Percentiles rank a stretch among this genome's conserved stretches.
phyloP scores from a whole-genome alignment of 2,329 filamentous ascomycete species.

The Fusarium irregulare region DNA sequence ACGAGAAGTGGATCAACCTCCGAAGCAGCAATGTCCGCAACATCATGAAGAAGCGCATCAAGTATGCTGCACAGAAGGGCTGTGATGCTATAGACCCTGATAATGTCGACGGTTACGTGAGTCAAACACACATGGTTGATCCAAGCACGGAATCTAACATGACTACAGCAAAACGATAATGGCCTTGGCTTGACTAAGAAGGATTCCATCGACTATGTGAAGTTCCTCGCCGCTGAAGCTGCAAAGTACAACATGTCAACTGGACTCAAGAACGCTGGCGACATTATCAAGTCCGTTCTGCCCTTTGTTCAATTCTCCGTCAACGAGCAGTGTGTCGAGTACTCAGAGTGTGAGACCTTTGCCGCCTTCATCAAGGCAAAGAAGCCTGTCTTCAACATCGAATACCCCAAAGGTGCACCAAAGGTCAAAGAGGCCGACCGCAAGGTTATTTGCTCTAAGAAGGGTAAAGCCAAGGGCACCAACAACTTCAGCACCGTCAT shows the following conservation, averaged over 20 bases:
- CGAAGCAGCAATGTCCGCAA: conserved; percentile 67
- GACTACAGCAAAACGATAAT: conserved; percentile 65
- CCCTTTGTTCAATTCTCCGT: conserved; percentile 71
- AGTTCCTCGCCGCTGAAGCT: conserved; percentile 68
- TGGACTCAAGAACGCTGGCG: conserved; percentile 76
- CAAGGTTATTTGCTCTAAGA: conserved; percentile 57
- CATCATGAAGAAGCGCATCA: conserved; percentile 72
- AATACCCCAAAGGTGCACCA: conserved; percentile 69
- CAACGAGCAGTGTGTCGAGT: conserved; percentile 75
- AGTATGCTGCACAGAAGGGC: conserved; percentile 68
- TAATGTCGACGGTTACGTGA: conserved; percentile 74
- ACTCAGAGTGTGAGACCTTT: conserved; percentile 69
- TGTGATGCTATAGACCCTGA: conserved; percentile 78
- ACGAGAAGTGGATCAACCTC: conserved; percentile 74
- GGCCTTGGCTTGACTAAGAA: conserved; percentile 67
- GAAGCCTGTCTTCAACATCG: conserved; percentile 80
- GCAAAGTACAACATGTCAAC: conserved; percentile 66
- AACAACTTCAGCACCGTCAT: conserved; percentile 71
- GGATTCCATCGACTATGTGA: conserved; percentile 69
- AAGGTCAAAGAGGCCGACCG: conserved; percentile 50
- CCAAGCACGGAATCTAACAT: not conserved
- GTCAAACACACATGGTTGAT: conserved; percentile 33
- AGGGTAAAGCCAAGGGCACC: conserved; percentile 54
- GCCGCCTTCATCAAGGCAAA: conserved; percentile 66
- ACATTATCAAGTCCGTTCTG: conserved; percentile 63